Evolutionary conservation across 2,329 filamentous ascomycete genomes (phyloP).

Genomic region (Iodosphaeria phyllophila): DNA sequence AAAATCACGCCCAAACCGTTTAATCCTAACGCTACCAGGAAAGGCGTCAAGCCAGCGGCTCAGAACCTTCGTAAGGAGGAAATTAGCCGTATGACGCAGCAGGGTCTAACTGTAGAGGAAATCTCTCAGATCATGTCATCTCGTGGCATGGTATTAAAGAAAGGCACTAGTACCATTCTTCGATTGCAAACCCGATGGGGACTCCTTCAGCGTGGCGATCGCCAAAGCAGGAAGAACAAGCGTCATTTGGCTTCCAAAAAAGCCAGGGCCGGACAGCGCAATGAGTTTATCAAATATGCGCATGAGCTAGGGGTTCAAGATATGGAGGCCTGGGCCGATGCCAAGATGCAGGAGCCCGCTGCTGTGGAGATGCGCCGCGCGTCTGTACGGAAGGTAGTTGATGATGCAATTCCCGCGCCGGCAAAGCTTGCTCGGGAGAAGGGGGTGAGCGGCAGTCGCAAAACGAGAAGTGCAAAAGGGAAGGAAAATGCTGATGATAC

Average conservation of each 20-base stretch:
- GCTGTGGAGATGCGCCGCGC: conserved; percentile 1
- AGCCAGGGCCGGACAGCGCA: conserved; percentile 2
- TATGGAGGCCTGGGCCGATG: conserved; percentile 2
- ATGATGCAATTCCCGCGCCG: too few species aligned
- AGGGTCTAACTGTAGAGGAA: conserved; percentile 4
- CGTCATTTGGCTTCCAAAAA: conserved; percentile 2
- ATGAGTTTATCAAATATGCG: conserved; percentile 3
- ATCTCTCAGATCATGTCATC: conserved; percentile 5
- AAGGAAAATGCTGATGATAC: too few species aligned
- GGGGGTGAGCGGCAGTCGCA: too few species aligned
- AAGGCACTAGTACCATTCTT: conserved; percentile 6
- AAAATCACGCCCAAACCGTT: not conserved
- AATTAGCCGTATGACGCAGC: conserved; percentile 6
- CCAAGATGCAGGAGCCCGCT: conserved; percentile 3
- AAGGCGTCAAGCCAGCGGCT: conserved; percentile 3
- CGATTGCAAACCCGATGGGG: conserved; percentile 7
- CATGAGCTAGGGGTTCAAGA: conserved; percentile 1
- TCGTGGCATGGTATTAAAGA: conserved; percentile 7
- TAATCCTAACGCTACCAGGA: not conserved
- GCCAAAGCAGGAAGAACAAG: conserved; percentile 1
- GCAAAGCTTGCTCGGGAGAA: too few species aligned
- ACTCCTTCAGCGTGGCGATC: conserved; percentile 1
- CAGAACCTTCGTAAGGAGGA: conserved; percentile 5
- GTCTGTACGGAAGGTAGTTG: too few species aligned
- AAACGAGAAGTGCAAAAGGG: too few species aligned